Evolutionary conservation across 345 rosid species (phyloP).

Genomic region (Populus deltoides): DNA sequence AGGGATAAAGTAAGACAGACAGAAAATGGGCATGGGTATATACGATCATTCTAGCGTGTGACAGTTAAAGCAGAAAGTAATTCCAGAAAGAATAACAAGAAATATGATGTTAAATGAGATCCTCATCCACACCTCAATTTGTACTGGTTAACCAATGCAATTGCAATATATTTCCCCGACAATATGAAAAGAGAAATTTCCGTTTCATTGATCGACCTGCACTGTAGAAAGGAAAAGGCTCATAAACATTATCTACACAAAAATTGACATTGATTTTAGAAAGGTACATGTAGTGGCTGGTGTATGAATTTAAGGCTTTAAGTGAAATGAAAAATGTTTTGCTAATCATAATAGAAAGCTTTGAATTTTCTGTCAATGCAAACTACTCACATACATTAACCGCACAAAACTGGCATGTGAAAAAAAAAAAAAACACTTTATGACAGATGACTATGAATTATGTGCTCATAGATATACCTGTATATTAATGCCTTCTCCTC

Average conservation of each 20-base stretch:
- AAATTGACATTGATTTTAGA: neutral
- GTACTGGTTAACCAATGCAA: conserved; percentile 88
- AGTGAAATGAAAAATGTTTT: neutral
- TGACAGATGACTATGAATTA: neutral
- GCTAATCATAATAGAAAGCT: neutral
- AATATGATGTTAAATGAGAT: conserved; percentile 9
- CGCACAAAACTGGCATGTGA: neutral
- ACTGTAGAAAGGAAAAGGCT: conserved; percentile 59
- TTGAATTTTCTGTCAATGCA: neutral
- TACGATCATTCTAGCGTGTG: neutral
- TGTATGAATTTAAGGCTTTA: neutral
- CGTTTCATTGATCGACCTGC: conserved; percentile 68
- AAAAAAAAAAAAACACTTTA: neutral
- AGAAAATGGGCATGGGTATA: neutral
- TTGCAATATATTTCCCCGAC: conserved; percentile 76
- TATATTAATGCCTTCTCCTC: conserved; percentile 68
- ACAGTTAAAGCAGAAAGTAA: neutral
- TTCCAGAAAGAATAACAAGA: neutral
- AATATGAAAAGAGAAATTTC: conserved; percentile 68
- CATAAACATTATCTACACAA: conserved; percentile 20
- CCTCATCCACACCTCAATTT: conserved; percentile 61
- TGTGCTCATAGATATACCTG: conserved; percentile 40
- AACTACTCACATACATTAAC: neutral
- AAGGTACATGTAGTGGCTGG: neutral
- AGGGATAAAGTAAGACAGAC: neutral